Base-by-base conservation (phyloP, 2,329 filamentous ascomycete species). In the Fonsecaea nubica region DNA sequence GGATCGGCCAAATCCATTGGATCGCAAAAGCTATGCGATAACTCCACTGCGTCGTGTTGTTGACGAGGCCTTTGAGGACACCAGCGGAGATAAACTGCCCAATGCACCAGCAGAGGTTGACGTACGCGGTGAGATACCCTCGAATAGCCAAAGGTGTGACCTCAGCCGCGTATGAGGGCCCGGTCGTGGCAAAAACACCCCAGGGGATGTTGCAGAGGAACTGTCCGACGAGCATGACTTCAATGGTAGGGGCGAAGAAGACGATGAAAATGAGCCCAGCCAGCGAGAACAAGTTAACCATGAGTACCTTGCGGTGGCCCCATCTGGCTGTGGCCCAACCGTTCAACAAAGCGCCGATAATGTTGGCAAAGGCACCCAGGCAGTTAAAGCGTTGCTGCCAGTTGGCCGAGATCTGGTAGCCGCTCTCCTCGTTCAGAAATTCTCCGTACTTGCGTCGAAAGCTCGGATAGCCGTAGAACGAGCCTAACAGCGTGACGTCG, bases 131-230 rank as follows among this genome's bases (percentile, higher is more conserved):
- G n/a, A 88, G 76, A 55, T 86, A 81, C 18, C 84, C 85, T 32
- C 87, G 82, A 42, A 89, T 80, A 0, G 83, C 82, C 40, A 86
- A 78, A 0, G 87, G 87, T 40, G 85, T 87, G 5, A 89, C 84
- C 74, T 92, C 89, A 62, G 88, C 87, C 25, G 89, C 89, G 73
- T 91, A 91, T 1, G 89, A 88, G 69, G 87, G 61, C 3, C 61
- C 61, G 15, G 58, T 62, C 9, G 65, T 68, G 3, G 65, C 65
- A 25, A 73, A 73, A 0, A 73, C 65, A 8, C 72, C 72, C 71
- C 71, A 73, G 2, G 70, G 64, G 7, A 74, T 79, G 69, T 81
- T 81, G 64, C 80, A 82, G n/a, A 85, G 76, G 57, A 85, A 81
- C 72, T 84, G 80, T 15, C 80, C 83, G 2, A 82, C 79, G 9